Conservation (phyloP, 2,329 filamentous ascomycete genomes). For the Tolypocladium sp. region DNA sequence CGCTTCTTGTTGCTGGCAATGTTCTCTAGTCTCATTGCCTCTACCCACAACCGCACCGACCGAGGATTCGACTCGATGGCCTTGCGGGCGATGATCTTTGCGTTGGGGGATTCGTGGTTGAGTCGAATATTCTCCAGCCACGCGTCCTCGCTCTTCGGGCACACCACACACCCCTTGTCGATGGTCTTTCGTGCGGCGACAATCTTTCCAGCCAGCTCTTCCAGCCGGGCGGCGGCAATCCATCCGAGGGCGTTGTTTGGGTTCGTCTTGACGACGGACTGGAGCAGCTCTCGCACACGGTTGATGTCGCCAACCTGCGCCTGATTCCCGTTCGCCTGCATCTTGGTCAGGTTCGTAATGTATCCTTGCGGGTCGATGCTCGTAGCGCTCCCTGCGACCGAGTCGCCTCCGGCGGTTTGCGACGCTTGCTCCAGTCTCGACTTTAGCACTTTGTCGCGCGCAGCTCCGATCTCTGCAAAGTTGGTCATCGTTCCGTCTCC, state of each 20-base stretch:
- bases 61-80: conserved; percentile 87
- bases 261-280: conserved; percentile 96
- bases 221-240: conserved; percentile 87
- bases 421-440: conserved; percentile 90
- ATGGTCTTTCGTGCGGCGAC: conserved; percentile 86
- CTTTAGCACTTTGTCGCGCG: conserved; percentile 89
- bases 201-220: conserved; percentile 86
- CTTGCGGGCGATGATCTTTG: conserved; percentile 88
- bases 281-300: conserved; percentile 81
- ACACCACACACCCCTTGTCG: conserved; percentile 77
- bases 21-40: conserved; percentile 86
- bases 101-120: conserved; percentile 77
- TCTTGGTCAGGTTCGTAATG: conserved; percentile 80
- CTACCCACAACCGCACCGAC: conserved; percentile 86
- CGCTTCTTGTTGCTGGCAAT: conserved; percentile 81
- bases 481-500: conserved; percentile 93
- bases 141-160: conserved; percentile 86
- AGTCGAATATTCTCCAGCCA: conserved; percentile 95
- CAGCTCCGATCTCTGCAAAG: conserved; percentile 93
- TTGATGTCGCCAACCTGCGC: conserved; percentile 91
- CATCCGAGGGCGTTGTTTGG: conserved; percentile 90
- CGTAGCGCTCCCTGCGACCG: conserved; percentile 69
- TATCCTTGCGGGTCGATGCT: conserved; percentile 95
- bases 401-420: conserved; percentile 53
- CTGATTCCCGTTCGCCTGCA: conserved; percentile 69